phyloP scores from a whole-genome alignment of 768 basidiomycete genomes.

The Suillus weaverae region DNA sequence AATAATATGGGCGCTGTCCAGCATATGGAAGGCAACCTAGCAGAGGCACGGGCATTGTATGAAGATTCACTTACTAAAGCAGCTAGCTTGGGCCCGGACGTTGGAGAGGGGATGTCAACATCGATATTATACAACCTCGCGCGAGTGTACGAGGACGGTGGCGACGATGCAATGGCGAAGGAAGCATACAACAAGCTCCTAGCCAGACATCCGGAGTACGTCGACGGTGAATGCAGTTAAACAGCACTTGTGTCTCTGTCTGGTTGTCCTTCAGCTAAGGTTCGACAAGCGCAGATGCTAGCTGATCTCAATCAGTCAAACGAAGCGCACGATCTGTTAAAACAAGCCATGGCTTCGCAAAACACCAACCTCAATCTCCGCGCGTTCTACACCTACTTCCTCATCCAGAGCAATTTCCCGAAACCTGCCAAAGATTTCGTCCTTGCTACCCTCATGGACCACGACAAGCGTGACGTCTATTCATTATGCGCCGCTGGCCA shows the following conservation, averaged over 20 bases:
- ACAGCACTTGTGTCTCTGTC: not conserved
- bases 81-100: conserved; percentile 42
- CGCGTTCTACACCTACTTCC: conserved; percentile 91
- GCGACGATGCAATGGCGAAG: conserved; percentile 68
- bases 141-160: conserved; percentile 84
- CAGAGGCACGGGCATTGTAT: conserved; percentile 63
- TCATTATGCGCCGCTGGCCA: conserved; percentile 86
- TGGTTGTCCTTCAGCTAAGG: conserved; percentile 66
- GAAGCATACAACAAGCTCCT: conserved; percentile 88
- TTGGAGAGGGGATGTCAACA: conserved; percentile 71
- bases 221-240: conserved; percentile 69
- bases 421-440: conserved; percentile 87
- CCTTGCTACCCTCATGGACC: conserved; percentile 82
- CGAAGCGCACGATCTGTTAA: conserved; percentile 85
- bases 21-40: conserved; percentile 63
- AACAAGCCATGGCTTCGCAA: conserved; percentile 83
- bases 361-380: conserved; percentile 82
- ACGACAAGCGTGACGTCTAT: conserved; percentile 87
- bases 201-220: conserved; percentile 90
- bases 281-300: conserved; percentile 84
- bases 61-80: conserved; percentile 71
- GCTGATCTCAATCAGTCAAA: conserved; percentile 66
- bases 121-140: conserved; percentile 91
- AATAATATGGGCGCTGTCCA: conserved; percentile 81
- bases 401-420: conserved; percentile 70